These are phyloP conservation scores for Pichia rugopelliculosa DNA, from an alignment of 805 yeast species.

Conservation along the genomic window DNA sequence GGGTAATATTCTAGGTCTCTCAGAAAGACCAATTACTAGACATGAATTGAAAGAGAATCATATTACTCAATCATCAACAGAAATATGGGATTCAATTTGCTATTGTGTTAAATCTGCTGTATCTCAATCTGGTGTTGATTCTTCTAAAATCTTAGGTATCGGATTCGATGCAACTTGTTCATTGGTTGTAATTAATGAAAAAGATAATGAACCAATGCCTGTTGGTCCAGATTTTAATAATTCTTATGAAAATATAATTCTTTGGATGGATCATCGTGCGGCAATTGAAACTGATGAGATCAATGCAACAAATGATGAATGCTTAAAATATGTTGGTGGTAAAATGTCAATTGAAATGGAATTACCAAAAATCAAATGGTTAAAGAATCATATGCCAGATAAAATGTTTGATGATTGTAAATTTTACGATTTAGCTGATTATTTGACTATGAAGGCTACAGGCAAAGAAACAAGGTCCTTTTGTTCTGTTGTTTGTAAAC, in stretches of 20 bases:
- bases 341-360: constrained; percentile 98
- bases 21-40: constrained; percentile 73
- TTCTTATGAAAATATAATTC: constrained; percentile 68
- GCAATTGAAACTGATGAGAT: constrained; percentile 70
- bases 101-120: constrained; percentile 72
- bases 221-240: constrained; percentile 89
- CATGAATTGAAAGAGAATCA: constrained; percentile 64
- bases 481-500: constrained; percentile 92
- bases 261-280: constrained; percentile 99
- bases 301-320: constrained; percentile 71
- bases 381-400: constrained; percentile 73
- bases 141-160: constrained; percentile 65
- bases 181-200: constrained; percentile 67
- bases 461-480: constrained; percentile 79
- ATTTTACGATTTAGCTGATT: constrained; percentile 92
- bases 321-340: constrained; percentile 91
- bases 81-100: constrained; percentile 87
- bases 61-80: constrained; percentile 82
- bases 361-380: constrained; percentile 94
- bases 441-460: constrained; percentile 84
- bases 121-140: constrained; percentile 66
- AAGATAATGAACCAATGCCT: constrained; percentile 61
- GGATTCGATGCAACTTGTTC: constrained; percentile 99
- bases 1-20: constrained; percentile 73
- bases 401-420: constrained; percentile 50